A percentile compares a stretch with the other conserved stretches of the same genome.
Evolutionary conservation across 306 rosid genomes (phyloP).

Genomic region (Leucaena leucocephala): DNA sequence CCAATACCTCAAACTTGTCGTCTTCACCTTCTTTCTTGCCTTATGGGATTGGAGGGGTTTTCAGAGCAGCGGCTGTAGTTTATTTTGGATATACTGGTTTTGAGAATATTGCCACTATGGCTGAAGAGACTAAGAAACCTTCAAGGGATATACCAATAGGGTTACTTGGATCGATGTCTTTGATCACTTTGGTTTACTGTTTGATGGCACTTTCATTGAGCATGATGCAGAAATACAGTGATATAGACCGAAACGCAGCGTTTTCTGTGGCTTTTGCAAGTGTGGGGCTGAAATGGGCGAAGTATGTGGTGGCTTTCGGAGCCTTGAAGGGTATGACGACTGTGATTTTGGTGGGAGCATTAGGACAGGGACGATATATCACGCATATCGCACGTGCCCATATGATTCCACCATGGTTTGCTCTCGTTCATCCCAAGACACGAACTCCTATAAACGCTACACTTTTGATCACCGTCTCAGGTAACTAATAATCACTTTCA

Average conservation of each 20-base stretch:
- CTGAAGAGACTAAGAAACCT: conserved; percentile 77
- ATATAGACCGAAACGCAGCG: conserved; percentile 60
- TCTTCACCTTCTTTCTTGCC: conserved; percentile 54
- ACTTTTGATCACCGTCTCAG: conserved; percentile 48
- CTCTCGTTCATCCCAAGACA: conserved; percentile 77
- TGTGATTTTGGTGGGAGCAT: conserved; percentile 63
- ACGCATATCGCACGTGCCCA: conserved; percentile 80
- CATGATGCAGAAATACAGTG: conserved; percentile 83
- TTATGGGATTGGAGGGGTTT: conserved; percentile 59
- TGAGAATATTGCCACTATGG: conserved; percentile 69
- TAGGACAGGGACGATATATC: conserved; percentile 63
- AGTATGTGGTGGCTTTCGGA: conserved; percentile 73
- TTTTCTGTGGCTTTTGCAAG: conserved; percentile 67
- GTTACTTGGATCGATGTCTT: conserved; percentile 72
- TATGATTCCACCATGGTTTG: conserved; percentile 86
- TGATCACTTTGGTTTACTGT: conserved; percentile 68
- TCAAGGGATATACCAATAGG: conserved; percentile 75
- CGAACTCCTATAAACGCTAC: conserved; percentile 86
- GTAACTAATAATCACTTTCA: neutral
- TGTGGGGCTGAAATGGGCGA: conserved; percentile 80
- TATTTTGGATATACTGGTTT: conserved; percentile 79
- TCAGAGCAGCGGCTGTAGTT: conserved; percentile 72
- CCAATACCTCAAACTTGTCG: conserved; percentile 55
- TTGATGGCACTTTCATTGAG: conserved; percentile 69
- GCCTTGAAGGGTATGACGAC: conserved; percentile 84